Evolutionary conservation across 768 basidiomycete species (phyloP).

Genomic region (Macrolepiota fuliginosa): DNA sequence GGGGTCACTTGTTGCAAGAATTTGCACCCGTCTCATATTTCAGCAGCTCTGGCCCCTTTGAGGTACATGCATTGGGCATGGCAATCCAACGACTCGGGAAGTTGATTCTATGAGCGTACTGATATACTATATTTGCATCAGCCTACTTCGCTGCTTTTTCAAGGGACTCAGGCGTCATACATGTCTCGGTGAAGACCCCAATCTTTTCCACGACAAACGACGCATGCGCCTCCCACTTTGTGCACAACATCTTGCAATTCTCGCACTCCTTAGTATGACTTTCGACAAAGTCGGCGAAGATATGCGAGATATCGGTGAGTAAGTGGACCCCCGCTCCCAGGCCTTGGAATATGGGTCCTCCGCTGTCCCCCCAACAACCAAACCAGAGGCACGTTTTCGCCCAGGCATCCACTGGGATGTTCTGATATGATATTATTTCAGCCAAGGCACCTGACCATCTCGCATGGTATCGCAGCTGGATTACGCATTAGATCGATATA

Average conservation of each 20-base stretch:
- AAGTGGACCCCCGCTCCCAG: no score
- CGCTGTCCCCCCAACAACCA: neutral
- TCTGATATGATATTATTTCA: neutral
- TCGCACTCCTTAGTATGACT: neutral
- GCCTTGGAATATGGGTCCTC: neutral
- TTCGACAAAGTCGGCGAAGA: neutral
- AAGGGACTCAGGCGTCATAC: neutral
- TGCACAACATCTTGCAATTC: neutral
- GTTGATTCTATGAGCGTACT: no score
- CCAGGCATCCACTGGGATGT: neutral
- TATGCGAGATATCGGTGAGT: neutral
- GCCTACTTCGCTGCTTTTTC: neutral
- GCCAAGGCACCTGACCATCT: conserved; percentile 3
- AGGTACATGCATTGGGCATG: no score
- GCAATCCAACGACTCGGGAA: no score
- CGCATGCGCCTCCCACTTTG: no score
- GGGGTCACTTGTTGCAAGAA: no score
- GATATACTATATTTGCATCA: no score
- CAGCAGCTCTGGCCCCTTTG: no score
- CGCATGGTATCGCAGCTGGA: conserved; percentile 5
- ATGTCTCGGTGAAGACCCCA: conserved; percentile 6
- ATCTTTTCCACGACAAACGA: neutral
- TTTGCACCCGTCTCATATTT: no score
- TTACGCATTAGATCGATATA: no score
- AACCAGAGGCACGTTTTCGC: no score